These are phyloP conservation scores for Yamagishiella unicocca DNA, from an alignment of 139 green algal genomes.

Conservation along the genomic window DNA sequence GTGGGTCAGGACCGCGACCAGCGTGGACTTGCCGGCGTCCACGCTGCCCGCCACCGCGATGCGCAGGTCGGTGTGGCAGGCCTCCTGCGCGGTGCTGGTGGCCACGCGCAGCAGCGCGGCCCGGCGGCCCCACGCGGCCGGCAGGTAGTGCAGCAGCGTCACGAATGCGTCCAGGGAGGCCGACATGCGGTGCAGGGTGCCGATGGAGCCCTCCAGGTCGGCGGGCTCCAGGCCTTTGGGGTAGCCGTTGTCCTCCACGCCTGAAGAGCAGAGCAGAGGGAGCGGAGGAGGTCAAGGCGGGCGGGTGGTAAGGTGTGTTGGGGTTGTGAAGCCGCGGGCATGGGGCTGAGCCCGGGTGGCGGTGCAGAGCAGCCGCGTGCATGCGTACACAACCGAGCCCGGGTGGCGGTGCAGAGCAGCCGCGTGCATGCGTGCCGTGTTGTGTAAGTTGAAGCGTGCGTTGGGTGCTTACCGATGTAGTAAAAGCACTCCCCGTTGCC, in stretches of 20 bases:
- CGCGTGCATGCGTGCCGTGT: too few species aligned
- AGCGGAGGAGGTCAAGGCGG: neutral
- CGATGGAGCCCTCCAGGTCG: constrained; percentile 77
- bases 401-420: too few species aligned
- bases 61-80: constrained; percentile 67
- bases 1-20: constrained; percentile 85
- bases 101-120: constrained; percentile 75
- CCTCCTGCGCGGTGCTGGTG: constrained; percentile 54
- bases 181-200: constrained; percentile 79
- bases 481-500: constrained; percentile 86
- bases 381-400: too few species aligned
- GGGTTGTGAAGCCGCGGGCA: too few species aligned
- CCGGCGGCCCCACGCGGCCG: constrained; percentile 56
- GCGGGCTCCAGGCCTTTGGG: constrained; percentile 71
- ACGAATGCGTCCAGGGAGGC: constrained; percentile 62
- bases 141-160: constrained; percentile 55
- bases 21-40: constrained; percentile 85
- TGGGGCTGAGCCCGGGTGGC: too few species aligned
- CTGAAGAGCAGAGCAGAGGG: constrained; percentile 39
- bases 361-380: too few species aligned
- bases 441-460: too few species aligned
- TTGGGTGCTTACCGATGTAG: constrained; percentile 73
- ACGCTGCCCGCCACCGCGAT: constrained; percentile 79
- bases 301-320: neutral
- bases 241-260: constrained; percentile 91